A percentile compares a stretch with the other conserved stretches of the same genome.
Evolutionary conservation across 140 eudicot species (phyloP).

Genomic region (Senecio squalidus): DNA sequence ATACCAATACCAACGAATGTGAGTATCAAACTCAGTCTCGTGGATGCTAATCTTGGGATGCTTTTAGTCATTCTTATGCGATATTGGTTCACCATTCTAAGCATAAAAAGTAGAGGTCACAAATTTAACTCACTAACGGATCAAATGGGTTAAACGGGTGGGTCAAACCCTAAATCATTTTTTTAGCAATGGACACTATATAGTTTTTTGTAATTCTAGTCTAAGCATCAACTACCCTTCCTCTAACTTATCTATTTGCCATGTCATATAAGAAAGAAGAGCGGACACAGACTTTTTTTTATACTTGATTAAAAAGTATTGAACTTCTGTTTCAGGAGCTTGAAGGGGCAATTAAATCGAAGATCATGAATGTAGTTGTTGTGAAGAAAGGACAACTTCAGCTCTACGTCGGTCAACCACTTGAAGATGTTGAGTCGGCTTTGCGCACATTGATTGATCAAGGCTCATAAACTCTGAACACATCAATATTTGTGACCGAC

Average conservation of each 20-base stretch:
- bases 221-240: too few relatives aligned
- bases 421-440: conserved; percentile 67
- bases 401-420: conserved; percentile 84
- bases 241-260: too few relatives aligned
- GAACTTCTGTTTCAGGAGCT: conserved; percentile 53
- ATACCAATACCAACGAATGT: conserved; percentile 60
- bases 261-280: too few relatives aligned
- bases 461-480: conserved; percentile 8
- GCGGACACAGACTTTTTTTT: too few relatives aligned
- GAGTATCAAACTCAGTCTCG: conserved; percentile 23
- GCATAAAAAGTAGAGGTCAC: not conserved
- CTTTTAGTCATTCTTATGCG: not conserved
- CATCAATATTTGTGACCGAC: not conserved
- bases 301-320: not conserved
- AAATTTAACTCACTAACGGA: not conserved
- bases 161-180: too few relatives aligned
- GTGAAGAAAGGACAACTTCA: conserved; percentile 75
- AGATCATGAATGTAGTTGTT: conserved; percentile 44
- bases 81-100: not conserved
- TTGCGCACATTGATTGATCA: conserved; percentile 47
- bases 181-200: too few relatives aligned
- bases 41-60: not conserved
- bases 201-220: too few relatives aligned
- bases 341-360: conserved; percentile 39
- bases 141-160: too few relatives aligned